A percentile compares a stretch with the other conserved stretches of the same genome.
phyloP scores from a whole-genome alignment of 2,329 filamentous ascomycete genomes.

The Tolypocladium ophioglossoides region DNA sequence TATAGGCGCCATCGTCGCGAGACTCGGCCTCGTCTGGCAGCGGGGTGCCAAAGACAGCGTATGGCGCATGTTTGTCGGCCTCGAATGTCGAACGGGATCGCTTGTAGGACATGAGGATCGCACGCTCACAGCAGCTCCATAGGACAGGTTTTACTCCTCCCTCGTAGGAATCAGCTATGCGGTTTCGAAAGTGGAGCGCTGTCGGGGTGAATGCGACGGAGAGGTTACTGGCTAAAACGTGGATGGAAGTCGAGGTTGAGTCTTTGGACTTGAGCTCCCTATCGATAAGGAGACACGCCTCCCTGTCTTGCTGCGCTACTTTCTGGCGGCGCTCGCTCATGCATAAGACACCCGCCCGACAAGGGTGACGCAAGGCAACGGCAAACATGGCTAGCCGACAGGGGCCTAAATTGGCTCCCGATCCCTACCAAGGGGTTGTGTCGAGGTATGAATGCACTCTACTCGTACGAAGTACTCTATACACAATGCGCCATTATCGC shows the following conservation, averaged over 20 bases:
- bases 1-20: constrained; percentile 83
- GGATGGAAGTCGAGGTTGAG: neutral
- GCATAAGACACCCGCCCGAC: too few species aligned
- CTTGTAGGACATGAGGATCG: constrained; percentile 60
- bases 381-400: neutral
- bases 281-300: neutral
- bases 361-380: neutral
- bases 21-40: constrained; percentile 69
- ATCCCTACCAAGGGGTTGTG: too few species aligned
- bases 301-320: too few species aligned
- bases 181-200: too few species aligned
- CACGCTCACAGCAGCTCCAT: neutral
- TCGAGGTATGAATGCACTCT: too few species aligned
- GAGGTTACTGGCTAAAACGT: neutral
- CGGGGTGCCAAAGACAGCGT: constrained; percentile 72
- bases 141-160: neutral
- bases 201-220: neutral
- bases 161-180: neutral
- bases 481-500: neutral
- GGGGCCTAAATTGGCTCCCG: neutral
- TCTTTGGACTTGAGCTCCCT: neutral
- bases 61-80: constrained; percentile 63
- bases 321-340: too few species aligned
- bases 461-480: too few species aligned
- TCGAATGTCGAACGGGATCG: constrained; percentile 71